Evolutionary conservation across 306 rosid species (phyloP).

Genomic region (Castanea sativa): DNA sequence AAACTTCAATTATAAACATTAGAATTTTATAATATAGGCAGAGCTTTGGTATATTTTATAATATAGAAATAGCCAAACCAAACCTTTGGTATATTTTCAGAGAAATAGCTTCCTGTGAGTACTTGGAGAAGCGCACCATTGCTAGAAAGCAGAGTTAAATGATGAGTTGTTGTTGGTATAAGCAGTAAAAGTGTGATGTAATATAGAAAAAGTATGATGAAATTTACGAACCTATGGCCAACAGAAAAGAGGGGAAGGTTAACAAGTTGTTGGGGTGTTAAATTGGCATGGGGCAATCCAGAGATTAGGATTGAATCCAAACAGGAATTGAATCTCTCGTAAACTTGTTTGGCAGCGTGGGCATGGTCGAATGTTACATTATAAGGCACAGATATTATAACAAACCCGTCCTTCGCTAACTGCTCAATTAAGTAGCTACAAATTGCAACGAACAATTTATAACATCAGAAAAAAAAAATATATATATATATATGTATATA

Average conservation of each 20-base stretch:
- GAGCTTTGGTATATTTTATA: constrained; percentile 42
- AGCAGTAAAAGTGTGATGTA: not conserved
- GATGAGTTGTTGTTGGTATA: not conserved
- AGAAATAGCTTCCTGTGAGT: constrained; percentile 52
- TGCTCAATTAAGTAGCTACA: constrained; percentile 66
- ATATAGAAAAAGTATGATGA: not conserved
- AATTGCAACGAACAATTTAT: constrained; percentile 10
- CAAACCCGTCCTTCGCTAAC: constrained; percentile 80
- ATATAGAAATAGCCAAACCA: not conserved
- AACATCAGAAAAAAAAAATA: not conserved
- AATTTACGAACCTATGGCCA: constrained; percentile 71
- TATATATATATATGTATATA: not conserved
- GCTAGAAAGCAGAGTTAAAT: constrained; percentile 1
- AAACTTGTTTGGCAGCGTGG: constrained; percentile 68
- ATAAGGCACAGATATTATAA: constrained; percentile 77
- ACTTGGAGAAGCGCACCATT: constrained; percentile 60
- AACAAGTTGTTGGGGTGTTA: constrained; percentile 58
- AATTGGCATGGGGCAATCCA: constrained; percentile 69
- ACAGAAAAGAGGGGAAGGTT: constrained; percentile 76
- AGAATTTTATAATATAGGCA: not conserved
- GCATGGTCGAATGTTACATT: constrained; percentile 90
- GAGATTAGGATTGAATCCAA: constrained; percentile 53
- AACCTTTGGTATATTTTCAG: constrained; percentile 47
- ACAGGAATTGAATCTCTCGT: constrained; percentile 70
- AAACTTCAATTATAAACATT: constrained; percentile 3